Base-by-base conservation (phyloP, 805 yeast genomes). In the Komagataella kurtzmanii region DNA sequence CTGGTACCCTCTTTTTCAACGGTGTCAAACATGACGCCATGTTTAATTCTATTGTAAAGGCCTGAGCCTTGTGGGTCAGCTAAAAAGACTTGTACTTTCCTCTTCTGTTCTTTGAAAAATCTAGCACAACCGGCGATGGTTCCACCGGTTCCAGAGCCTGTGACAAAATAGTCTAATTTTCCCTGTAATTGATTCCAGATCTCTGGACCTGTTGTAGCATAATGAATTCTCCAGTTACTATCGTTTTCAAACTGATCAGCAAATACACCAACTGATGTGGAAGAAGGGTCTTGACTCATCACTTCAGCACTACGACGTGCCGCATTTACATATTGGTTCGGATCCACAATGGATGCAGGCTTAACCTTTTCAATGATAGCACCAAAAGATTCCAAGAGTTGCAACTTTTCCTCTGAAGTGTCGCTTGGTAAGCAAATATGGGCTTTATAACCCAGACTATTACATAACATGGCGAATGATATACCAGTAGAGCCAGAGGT, bases 21-120 rank as follows among this genome's bases (percentile, higher is more conserved):
- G 2, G 73, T 56, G 59, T 90, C 96, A 64, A 88, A 91, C 97
- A 93, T 89, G 3, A 91, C 98, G 1, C 97, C 98, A 60, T 70
- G 80, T 59, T 87, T 87, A 50, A 91, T 79, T 54, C 95, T 70
- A 67, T 91, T 88, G 61, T 75, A 86, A 56, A 93, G 76, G 0
- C 99, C 99, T 14, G 93, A 83, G 0, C 99, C 99, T 60, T 88
- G 97, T 0, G 98, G 98, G 65, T 91, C 99, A 0, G 97, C 96
- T 30, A 93, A 69, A 2, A 87, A 74, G 1, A 84, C 76, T 47
- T 66, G 70, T 0, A 84, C 61, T 0, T 61, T 48, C 0, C 71
- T 62, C 17, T 71, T 60, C 44, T 69, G 62, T 51, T 73, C 78
- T 60, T 82, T 88, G 59, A 91, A 72, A 65, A 74, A 93, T 54